A percentile compares a stretch with the other conserved stretches of the same genome.
Evolutionary conservation across 108 stramenopile genomes (phyloP).

Genomic region (Skeletonema potamos): DNA sequence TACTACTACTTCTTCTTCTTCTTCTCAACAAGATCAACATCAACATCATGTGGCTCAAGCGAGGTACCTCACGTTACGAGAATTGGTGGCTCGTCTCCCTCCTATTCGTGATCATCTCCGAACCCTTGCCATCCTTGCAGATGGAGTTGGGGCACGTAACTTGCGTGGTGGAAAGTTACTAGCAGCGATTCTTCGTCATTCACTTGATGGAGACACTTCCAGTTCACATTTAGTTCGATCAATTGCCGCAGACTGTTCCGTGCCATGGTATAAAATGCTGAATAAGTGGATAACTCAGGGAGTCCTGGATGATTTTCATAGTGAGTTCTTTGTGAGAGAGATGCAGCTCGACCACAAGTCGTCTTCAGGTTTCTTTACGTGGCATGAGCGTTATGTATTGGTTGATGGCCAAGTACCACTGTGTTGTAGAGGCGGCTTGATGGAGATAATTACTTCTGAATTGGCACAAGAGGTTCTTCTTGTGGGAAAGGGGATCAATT

Average conservation of each 20-base stretch:
- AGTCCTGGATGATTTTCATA: conserved; percentile 57
- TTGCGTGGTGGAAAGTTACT: conserved; percentile 85
- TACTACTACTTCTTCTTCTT: not conserved
- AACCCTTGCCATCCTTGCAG: conserved; percentile 74
- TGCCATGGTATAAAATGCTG: conserved; percentile 76
- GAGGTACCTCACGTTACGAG: conserved; percentile 58
- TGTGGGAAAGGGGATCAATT: conserved; percentile 96
- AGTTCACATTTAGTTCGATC: conserved; percentile 64
- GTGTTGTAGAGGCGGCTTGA: conserved; percentile 35
- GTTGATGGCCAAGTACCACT: conserved; percentile 63
- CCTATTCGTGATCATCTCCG: conserved; percentile 59
- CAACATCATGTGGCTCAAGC: not conserved
- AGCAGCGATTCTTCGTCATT: conserved; percentile 70
- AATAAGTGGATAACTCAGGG: conserved; percentile 74
- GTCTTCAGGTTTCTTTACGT: conserved; percentile 53
- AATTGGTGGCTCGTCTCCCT: conserved; percentile 64
- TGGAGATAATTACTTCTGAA: conserved; percentile 65
- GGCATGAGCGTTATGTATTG: conserved; percentile 84
- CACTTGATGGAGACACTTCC: conserved; percentile 78
- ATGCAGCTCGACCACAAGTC: conserved; percentile 19
- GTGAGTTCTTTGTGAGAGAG: conserved; percentile 83
- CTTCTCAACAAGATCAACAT: not conserved
- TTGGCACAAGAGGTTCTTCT: conserved; percentile 77
- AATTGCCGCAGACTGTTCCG: conserved; percentile 59
- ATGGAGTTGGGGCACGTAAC: conserved; percentile 52